Evolutionary conservation across 73 alveolate genomes (phyloP), one percentile per base, ranked within the genome.

Genomic region (Stentor coeruleus): DNA sequence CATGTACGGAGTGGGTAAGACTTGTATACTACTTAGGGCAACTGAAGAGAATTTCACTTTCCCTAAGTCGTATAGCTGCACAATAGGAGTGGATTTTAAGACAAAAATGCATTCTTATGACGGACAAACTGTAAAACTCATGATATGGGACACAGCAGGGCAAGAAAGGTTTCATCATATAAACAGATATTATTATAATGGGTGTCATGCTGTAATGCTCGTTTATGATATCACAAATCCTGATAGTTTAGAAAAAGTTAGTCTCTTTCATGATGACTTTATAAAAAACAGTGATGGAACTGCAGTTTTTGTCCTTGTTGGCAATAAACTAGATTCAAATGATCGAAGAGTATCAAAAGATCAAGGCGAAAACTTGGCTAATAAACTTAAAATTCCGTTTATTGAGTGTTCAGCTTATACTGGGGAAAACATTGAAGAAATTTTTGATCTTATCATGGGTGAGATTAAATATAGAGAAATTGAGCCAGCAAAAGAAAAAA

Each of bases 101-200:
- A n/a, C n/a, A n/a, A n/a, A n/a, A n/a, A n/a, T n/a, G n/a, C n/a
- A n/a, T n/a, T n/a, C n/a, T n/a, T n/a, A n/a, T n/a, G 86, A 77
- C 3, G 76, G 41, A 6, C 76, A 85, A 40, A 36, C 26, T 28
- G 72, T 88, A 31, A 88, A 83, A 39, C 76, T 85, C 2, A 38
- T 79, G 81, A 3, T 85, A 11, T 90, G 92, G 92, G 92, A 90
- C 77, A 90, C 92, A 38, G 96, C 92, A 37, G 96, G 92, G 35
- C 83, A 90, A 59, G 96, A 90, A 58, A 58, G 93, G 55, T 90
- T 90, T 77, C 58, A 82, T 35, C 74, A 81, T 36, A 90, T 90
- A 59, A 90, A 92, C n/a, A 90, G 93, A 38, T 74, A 87, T 28
- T 89, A 87, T 75, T 89, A 89, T 72, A 59, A 89, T 39, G 95